Conservation (phyloP, 1,139 yeast species). For the Sugiyamaella japonica region DNA sequence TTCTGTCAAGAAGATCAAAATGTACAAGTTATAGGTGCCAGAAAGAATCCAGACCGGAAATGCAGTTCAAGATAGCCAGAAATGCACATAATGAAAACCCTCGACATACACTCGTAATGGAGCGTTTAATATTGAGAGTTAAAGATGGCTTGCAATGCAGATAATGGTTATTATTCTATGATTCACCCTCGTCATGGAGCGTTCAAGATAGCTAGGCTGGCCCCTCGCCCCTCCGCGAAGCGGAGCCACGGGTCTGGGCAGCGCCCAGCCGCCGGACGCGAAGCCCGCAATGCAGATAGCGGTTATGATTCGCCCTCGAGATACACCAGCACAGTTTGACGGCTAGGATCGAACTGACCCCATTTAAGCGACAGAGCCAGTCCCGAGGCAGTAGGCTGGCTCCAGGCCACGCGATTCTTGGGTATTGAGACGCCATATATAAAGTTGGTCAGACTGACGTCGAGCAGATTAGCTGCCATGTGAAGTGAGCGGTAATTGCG, state of each 20-base stretch:
- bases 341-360: slow-evolving; percentile 19
- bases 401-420: slow-evolving; percentile 56
- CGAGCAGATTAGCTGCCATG: slow-evolving; percentile 49
- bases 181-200: no score
- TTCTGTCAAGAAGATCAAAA: not conserved
- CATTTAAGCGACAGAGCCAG: slow-evolving; percentile 50
- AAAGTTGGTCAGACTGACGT: slow-evolving; percentile 45
- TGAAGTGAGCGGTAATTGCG: slow-evolving; percentile 54
- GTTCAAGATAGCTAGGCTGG: no score
- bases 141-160: no score
- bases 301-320: slow-evolving; percentile 1
- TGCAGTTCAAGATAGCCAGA: not conserved
- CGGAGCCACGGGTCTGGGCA: not conserved
- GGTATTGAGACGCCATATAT: slow-evolving; percentile 54
- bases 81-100: no score
- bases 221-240: no score
- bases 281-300: not conserved
- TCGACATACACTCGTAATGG: no score
- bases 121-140: no score
- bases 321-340: slow-evolving; percentile 2
- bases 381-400: slow-evolving; percentile 70
- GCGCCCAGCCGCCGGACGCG: not conserved
- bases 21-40: not conserved
- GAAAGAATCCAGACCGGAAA: no score
- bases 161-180: no score